Evolutionary conservation across 768 basidiomycete species (phyloP).

Genomic region (Naganishia randhawae): DNA sequence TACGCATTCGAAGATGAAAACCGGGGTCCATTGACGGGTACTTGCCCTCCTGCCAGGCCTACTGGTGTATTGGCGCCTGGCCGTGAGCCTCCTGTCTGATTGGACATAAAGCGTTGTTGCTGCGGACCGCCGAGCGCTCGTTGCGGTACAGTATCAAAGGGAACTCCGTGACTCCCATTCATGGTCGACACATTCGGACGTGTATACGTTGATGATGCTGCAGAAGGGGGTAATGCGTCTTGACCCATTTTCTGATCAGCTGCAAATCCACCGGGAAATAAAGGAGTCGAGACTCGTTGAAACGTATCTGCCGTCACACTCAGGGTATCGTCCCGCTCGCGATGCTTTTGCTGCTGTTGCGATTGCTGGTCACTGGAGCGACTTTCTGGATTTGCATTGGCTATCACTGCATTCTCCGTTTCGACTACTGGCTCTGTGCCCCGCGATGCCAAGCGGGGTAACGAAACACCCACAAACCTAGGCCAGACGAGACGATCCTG

Average conservation of each 20-base stretch:
- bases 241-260: neutral
- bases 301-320: neutral
- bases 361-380: neutral
- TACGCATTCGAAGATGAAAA: neutral
- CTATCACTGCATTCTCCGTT: neutral
- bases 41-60: neutral
- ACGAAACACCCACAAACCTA: conserved; percentile 46
- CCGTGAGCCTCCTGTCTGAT: neutral
- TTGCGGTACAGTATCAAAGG: neutral
- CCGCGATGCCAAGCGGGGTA: conserved; percentile 27
- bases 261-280: conserved; percentile 7
- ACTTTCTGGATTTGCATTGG: neutral
- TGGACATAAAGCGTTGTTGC: neutral
- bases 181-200: neutral
- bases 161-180: neutral
- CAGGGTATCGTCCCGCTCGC: neutral
- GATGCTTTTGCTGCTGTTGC: neutral
- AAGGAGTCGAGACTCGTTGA: neutral
- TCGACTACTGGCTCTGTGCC: conserved; percentile 20
- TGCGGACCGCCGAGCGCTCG: neutral
- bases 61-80: neutral
- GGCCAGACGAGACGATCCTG: conserved; percentile 55
- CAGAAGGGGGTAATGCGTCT: neutral
- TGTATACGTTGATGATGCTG: neutral
- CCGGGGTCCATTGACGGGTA: neutral